A percentile compares a stretch with the other conserved stretches of the same genome.
phyloP scores from a whole-genome alignment of 2,329 filamentous ascomycete species.

The Trichoderma sp. region DNA sequence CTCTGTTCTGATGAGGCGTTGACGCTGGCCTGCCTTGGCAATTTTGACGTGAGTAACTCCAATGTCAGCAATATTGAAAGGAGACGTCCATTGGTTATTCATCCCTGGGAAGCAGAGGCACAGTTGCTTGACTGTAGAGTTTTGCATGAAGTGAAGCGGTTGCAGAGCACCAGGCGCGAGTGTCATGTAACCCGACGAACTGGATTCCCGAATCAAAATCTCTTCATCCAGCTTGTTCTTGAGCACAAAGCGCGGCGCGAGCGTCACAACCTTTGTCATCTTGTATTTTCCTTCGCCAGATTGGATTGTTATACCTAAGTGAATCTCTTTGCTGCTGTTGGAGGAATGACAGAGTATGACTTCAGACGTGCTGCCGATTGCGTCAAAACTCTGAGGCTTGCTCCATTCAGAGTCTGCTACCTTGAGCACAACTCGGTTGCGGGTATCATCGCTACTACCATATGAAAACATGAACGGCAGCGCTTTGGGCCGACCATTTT shows the following conservation, averaged over 20 bases:
- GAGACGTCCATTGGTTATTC: constrained; percentile 96
- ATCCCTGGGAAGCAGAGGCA: constrained; percentile 91
- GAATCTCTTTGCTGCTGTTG: constrained; percentile 75
- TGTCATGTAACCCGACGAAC: constrained; percentile 81
- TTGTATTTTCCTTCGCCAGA: constrained; percentile 98
- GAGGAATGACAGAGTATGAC: constrained; percentile 83
- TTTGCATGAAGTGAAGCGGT: constrained; percentile 86
- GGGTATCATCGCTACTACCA: constrained; percentile 79
- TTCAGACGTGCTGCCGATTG: constrained; percentile 89
- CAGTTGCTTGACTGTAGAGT: constrained; percentile 80
- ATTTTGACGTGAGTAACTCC: constrained; percentile 93
- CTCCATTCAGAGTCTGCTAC: constrained; percentile 93
- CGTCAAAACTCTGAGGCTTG: constrained; percentile 96
- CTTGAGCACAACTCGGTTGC: constrained; percentile 85
- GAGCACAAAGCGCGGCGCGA: constrained; percentile 88
- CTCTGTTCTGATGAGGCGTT: constrained; percentile 84
- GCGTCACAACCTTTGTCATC: constrained; percentile 90
- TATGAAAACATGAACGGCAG: constrained; percentile 97
- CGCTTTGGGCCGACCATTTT: constrained; percentile 66
- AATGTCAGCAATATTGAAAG: constrained; percentile 95
- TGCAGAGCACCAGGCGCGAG: constrained; percentile 77
- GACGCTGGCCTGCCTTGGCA: constrained; percentile 84
- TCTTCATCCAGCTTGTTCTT: constrained; percentile 92
- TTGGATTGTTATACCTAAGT: constrained; percentile 84
- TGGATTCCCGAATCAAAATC: constrained; percentile 86